These are phyloP conservation scores for Pelargonium fulgidum DNA, from an alignment of 441 rosid genomes.

Conservation along the genomic window DNA sequence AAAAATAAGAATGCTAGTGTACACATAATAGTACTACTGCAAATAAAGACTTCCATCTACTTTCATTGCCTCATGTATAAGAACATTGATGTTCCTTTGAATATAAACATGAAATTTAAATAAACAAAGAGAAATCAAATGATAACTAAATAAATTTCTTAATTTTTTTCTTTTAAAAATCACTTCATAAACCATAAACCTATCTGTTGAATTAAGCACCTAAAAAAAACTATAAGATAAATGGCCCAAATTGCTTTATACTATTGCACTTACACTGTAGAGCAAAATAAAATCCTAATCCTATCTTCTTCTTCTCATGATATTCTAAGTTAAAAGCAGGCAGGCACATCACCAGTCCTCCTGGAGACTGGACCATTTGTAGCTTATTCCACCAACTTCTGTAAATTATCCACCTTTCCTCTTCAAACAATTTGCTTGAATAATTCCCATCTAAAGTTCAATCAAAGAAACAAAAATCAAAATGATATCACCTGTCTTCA, in stretches of 20 bases:
- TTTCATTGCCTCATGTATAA: not conserved
- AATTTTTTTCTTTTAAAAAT: not conserved
- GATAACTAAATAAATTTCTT: not conserved
- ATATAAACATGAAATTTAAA: not conserved
- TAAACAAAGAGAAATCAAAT: not conserved
- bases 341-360: no score
- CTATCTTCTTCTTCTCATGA: not conserved
- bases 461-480: not conserved
- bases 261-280: not conserved
- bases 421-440: not conserved
- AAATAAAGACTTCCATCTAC: not conserved
- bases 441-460: not conserved
- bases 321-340: not conserved
- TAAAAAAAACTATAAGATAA: not conserved
- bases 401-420: no score
- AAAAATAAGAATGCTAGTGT: no score
- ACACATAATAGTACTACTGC: no score
- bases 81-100: not conserved
- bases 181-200: constrained; percentile 1
- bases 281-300: not conserved
- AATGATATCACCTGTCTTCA: not conserved
- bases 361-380: no score
- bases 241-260: no score
- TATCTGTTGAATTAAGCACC: not conserved
- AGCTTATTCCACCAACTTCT: no score